A percentile compares a stretch with the other conserved stretches of the same genome.
Conservation (phyloP, 257 asterid genomes). For the Rhazya stricta region DNA sequence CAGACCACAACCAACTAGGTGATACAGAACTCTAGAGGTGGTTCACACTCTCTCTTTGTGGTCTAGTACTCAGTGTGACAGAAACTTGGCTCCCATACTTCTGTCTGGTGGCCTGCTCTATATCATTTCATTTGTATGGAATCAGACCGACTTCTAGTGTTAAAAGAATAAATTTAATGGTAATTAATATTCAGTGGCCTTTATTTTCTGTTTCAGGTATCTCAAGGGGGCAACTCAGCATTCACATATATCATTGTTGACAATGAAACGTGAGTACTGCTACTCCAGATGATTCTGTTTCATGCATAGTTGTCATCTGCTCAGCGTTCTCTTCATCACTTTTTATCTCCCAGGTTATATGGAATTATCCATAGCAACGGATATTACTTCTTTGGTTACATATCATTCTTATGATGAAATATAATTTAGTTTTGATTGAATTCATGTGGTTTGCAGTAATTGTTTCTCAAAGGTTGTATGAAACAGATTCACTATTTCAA, state of each 20-base stretch:
- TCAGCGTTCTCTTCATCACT: background rate
- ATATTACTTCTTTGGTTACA: background rate
- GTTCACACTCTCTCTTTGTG: background rate
- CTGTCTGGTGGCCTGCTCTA: background rate
- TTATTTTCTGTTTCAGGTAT: constrained; percentile 49
- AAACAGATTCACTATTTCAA: background rate
- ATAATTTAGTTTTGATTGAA: background rate
- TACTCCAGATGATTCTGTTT: constrained; percentile 2
- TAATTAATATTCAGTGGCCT: constrained; percentile 7
- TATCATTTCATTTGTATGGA: background rate
- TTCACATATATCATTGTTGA: constrained; percentile 92
- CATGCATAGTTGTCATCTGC: background rate
- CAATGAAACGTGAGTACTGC: constrained; percentile 70
- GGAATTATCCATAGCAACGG: background rate
- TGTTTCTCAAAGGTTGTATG: background rate
- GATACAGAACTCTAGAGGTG: background rate
- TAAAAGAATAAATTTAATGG: background rate
- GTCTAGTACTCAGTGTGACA: background rate
- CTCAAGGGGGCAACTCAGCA: constrained; percentile 92
- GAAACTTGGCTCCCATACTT: background rate
- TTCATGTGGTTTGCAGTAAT: background rate
- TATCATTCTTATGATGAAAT: background rate
- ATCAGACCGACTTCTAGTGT: background rate
- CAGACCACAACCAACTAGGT: background rate
- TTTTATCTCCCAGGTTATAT: background rate